Evolutionary conservation across 2,329 filamentous ascomycete genomes (phyloP), one percentile per base, ranked within the genome.

Genomic region (Trichoderma aggressivum): DNA sequence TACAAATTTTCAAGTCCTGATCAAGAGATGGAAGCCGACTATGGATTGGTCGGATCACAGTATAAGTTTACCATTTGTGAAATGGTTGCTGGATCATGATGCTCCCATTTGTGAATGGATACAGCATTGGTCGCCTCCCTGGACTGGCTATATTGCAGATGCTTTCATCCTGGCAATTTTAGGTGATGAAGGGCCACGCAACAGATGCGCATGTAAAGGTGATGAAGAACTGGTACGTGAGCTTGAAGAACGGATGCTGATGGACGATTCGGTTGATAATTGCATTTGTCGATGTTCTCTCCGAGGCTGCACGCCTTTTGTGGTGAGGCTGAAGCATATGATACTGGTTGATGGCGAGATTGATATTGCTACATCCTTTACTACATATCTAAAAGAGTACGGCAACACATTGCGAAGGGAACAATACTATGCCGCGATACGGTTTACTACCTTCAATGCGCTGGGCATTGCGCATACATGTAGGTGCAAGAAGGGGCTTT

Each of bases 401-500:
- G 55, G 55, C 26, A 58, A 32, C 55, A 2, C 10, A n/a, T n/a
- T 58, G 7, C 55, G 28, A 58, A 32, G 55, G 55, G 16, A 32
- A 3, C 55, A 58, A 1, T 32, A 32, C 5, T n/a, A 32, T 11
- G 55, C 55, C 10, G 18, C 55, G 28, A 58, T 58, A 32, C 26
- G 55, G 28, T 12, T 32, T 18, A 32, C 18, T 1, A 58, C 55
- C 2, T 58, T 58, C 10, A 1, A 58, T n/a, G 28, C 16, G 18
- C 55, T 58, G 8, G 55, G 55, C 3, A n/a, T 58, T 32, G 28
- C 28, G 28, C 55, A 30, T 21, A 58, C 55, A 11, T 58, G 55
- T 18, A 12, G 6, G 3, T 11, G 8, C 3, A 32, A 3, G 12
- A 0, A 2, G 26, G 1, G 3, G 11, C 3, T 12, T 55, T 4